Percentiles rank a stretch among this genome's conserved stretches.
phyloP scores from a whole-genome alignment of 495 filamentous ascomycete genomes.

The Delitschia confertaspora region DNA sequence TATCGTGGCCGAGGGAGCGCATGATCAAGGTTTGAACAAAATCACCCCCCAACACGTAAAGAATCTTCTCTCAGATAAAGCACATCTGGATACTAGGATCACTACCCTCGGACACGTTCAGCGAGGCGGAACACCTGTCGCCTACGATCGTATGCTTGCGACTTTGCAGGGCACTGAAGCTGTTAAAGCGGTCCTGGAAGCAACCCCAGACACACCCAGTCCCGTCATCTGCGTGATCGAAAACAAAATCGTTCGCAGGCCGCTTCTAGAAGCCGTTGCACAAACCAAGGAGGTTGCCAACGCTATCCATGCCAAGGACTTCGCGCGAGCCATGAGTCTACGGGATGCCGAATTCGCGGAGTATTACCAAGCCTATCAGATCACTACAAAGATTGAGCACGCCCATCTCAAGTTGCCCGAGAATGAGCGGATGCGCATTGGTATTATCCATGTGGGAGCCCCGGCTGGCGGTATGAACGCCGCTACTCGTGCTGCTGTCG shows the following conservation, averaged over 20 bases:
- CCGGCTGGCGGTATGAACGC: conserved; percentile 99
- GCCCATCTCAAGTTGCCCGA: conserved; percentile 54
- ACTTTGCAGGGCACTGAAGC: conserved; percentile 95
- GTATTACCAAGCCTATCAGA: conserved; percentile 80
- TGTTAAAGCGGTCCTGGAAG: conserved; percentile 90
- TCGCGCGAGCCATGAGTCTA: conserved; percentile 72
- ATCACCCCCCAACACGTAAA: conserved; percentile 75
- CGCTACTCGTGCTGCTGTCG: conserved; percentile 85
- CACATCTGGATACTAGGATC: conserved; percentile 82
- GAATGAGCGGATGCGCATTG: conserved; percentile 83
- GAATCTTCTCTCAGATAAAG: conserved; percentile 69
- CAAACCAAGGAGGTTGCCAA: conserved; percentile 73
- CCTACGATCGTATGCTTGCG: conserved; percentile 88
- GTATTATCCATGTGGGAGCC: conserved; percentile 92
- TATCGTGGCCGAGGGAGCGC: conserved; percentile 91
- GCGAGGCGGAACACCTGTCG: conserved; percentile 80
- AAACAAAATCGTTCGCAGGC: conserved; percentile 91
- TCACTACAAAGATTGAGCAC: conserved; percentile 68
- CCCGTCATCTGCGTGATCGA: conserved; percentile 93
- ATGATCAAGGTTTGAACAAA: conserved; percentile 75
- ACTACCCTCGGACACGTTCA: conserved; percentile 96
- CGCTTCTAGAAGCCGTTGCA: conserved; percentile 78
- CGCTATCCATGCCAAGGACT: conserved; percentile 74
- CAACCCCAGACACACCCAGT: conserved; percentile 78
- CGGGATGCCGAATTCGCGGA: conserved; percentile 92